Evolutionary conservation across 2,329 filamentous ascomycete genomes (phyloP), one percentile per base, ranked within the genome.

Genomic region (Lecanicillium sp.): DNA sequence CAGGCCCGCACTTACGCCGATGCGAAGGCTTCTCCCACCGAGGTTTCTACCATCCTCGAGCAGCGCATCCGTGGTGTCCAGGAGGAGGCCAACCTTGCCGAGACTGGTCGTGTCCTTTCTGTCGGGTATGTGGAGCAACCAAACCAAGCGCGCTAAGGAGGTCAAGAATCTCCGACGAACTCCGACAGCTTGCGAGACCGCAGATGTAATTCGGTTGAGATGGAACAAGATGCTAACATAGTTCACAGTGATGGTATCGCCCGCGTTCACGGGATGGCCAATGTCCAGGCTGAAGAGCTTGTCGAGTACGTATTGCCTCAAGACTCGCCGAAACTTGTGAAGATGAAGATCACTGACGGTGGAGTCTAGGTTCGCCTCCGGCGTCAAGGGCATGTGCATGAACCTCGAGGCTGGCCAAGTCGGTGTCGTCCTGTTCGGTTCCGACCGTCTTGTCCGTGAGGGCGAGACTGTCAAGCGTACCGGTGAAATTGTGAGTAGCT

Each of bases 341-440:
- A 35, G 32, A 8, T 35, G 6, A n/a, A n/a, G n/a, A n/a, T n/a
- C n/a, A n/a, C n/a, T n/a, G n/a, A n/a, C n/a, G n/a, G n/a, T n/a
- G 27, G 5, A 21, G 51, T 40, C 21, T 60, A 96, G 90, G 81
- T 98, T 98, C 80, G 89, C 93, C 67, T 98, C 93, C 60, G 93
- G 93, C 74, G 93, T 97, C 76, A 97, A 97, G 86, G 93, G 93
- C 74, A 98, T 98, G 93, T 97, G 91, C 88, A 97, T 98, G 91
- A 98, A 98, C 87, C 85, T 98, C 77, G 93, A 98, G 80, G 93
- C 93, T 74, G 93, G 93, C 73, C 93, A 97, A 78, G 93, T 98
- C 78, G 93, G 93, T 95, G 90, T 98, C 67, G 93, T 98, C 83
- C 83, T 98, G 69, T 98, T 98, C 83, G 93, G 93, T 85, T 97